Evolutionary conservation across 192 early-diverging fungal genomes (phyloP).

Genomic region (Coemansia sp.): DNA sequence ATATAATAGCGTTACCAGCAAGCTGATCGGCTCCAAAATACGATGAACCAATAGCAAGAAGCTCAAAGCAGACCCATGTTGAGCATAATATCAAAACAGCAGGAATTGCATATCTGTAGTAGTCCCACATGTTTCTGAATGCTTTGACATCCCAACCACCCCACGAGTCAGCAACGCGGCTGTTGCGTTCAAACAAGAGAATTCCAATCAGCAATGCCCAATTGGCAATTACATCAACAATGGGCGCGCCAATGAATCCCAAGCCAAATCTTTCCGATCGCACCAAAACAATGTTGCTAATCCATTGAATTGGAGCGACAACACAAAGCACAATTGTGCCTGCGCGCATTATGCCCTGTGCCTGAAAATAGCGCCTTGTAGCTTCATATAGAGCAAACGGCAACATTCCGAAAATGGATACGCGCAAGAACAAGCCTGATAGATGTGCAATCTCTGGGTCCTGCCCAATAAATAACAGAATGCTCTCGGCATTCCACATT

Average conservation of each 20-base stretch:
- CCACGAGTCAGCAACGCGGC: constrained; percentile 73
- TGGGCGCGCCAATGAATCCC: constrained; percentile 80
- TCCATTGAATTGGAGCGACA: constrained; percentile 68
- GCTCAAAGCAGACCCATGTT: constrained; percentile 83
- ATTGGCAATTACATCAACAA: constrained; percentile 71
- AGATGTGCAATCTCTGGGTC: constrained; percentile 64
- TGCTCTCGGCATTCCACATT: constrained; percentile 44
- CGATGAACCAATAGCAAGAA: constrained; percentile 68
- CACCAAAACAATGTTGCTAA: constrained; percentile 78
- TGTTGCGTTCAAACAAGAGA: constrained; percentile 60
- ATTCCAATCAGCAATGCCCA: constrained; percentile 67
- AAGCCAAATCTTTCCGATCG: constrained; percentile 62
- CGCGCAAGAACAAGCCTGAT: constrained; percentile 62
- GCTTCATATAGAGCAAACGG: constrained; percentile 78
- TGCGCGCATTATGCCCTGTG: constrained; percentile 84
- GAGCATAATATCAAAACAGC: constrained; percentile 75
- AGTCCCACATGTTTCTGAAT: constrained; percentile 61
- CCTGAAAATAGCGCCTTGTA: constrained; percentile 78
- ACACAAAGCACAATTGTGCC: constrained; percentile 68
- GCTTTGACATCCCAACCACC: constrained; percentile 78
- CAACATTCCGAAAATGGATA: constrained; percentile 68
- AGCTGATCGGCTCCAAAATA: constrained; percentile 71
- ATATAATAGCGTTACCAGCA: constrained; percentile 77
- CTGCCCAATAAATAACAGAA: constrained; percentile 69
- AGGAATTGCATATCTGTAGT: constrained; percentile 71